phyloP scores from a whole-genome alignment of 306 rosid genomes.

The Trifolium subterraneum region DNA sequence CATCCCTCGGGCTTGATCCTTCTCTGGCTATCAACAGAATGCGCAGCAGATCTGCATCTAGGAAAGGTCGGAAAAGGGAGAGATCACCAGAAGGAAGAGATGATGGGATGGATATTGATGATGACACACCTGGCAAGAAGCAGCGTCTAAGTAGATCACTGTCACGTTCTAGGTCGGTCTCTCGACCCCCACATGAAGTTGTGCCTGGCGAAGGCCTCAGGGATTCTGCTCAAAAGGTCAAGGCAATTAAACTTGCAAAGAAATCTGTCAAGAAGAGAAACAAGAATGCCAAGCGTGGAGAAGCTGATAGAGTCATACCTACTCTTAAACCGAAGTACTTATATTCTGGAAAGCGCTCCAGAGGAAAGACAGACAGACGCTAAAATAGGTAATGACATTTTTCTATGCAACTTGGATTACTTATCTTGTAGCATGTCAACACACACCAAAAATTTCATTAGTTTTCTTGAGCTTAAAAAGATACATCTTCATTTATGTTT shows the following conservation, averaged over 20 bases:
- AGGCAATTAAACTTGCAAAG: neutral
- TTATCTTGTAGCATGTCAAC: neutral
- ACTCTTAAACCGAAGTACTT: neutral
- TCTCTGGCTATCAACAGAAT: neutral
- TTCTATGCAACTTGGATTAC: neutral
- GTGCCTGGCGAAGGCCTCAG: neutral
- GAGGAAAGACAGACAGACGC: neutral
- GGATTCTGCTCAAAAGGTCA: neutral
- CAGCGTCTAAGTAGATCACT: neutral
- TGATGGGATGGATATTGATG: neutral
- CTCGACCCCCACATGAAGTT: neutral
- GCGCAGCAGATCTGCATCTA: neutral
- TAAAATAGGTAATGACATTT: neutral
- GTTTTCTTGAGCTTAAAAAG: neutral
- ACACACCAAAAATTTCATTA: neutral
- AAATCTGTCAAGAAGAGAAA: neutral
- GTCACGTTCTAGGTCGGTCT: neutral
- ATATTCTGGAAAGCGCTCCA: neutral
- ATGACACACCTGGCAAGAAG: neutral
- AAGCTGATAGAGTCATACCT: neutral
- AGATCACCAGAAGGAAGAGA: neutral
- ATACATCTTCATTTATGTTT: conserved; percentile 17
- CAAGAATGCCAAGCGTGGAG: neutral
- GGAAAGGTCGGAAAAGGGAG: neutral
- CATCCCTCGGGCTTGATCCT: neutral